These are phyloP conservation scores for Prunus padus DNA, from an alignment of 306 rosid species.

Conservation along the genomic window DNA sequence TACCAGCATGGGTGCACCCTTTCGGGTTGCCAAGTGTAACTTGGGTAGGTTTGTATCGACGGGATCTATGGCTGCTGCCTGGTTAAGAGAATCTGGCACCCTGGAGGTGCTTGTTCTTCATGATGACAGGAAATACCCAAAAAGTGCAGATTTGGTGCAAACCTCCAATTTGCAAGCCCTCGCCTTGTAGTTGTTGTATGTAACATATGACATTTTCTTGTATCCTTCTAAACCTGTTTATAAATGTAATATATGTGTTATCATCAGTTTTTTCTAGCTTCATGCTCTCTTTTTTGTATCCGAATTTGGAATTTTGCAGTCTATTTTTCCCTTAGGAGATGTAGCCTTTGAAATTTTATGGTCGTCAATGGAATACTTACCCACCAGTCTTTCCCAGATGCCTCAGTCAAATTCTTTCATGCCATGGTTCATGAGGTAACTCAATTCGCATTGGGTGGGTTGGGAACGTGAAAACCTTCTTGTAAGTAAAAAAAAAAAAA, in stretches of 20 bases:
- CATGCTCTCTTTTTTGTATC: background rate
- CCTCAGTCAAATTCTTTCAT: too few relatives aligned
- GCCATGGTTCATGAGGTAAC: too few relatives aligned
- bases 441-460: too few relatives aligned
- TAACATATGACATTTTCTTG: background rate
- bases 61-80: slow-evolving; percentile 63
- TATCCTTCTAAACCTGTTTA: background rate
- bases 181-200: slow-evolving; percentile 35
- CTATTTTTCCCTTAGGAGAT: background rate
- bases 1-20: slow-evolving; percentile 77
- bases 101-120: slow-evolving; percentile 63
- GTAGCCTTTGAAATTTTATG: background rate
- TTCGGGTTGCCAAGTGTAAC: slow-evolving; percentile 56
- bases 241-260: background rate
- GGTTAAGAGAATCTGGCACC: slow-evolving; percentile 68
- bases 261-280: background rate
- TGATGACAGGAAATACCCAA: slow-evolving; percentile 49
- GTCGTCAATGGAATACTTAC: too few relatives aligned
- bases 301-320: background rate
- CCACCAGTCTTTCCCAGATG: too few relatives aligned
- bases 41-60: slow-evolving; percentile 70
- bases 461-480: too few relatives aligned
- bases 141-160: slow-evolving; percentile 26
- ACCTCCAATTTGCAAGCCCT: slow-evolving; percentile 40
- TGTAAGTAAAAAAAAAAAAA: too few relatives aligned